Base-by-base conservation (phyloP, 2,329 filamentous ascomycete species). In the Cercospora citrullina region DNA sequence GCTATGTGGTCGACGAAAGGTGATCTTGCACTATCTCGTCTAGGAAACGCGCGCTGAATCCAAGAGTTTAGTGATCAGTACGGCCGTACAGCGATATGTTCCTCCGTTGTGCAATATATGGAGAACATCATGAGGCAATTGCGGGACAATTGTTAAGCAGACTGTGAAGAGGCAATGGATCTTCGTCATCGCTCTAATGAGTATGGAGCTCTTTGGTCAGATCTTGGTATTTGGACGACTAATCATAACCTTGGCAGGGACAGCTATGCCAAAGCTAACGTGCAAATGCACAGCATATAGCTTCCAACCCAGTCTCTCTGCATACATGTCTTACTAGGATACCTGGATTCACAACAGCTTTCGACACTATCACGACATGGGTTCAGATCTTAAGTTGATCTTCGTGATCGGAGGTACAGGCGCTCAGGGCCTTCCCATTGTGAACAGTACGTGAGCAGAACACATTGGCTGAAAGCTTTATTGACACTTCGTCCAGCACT, bases 401-500 rank as follows among this genome's bases (percentile, higher is more conserved):
- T 60, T 60, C 3, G 31, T 60, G 14, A 7, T 60, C 0, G 58
- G 58, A 53, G 48, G 48, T 1, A 53, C 48, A 3, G 48, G 48
- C 12, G 48, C 58, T 60, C 58, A 60, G 12, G 58, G 58, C 21
- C 31, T 60, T 26, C 58, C 58, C 14, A 26, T 60, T 4, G 58
- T 60, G 3, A 39, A 60, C 5, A 39, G 58, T 39, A 12, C 31
- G 58, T 60, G 21, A 9, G 6, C 2, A 28, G 5, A 53, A 12
- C 23, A 9, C 10, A 53, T n/a, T 53, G 48, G 6, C n/a, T 16
- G 48, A 30, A 53, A 60, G 12, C 31, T 5, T 2, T 60, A 18
- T 36, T 60, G 58, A 60, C 33, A 2, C 23, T 14, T 10, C 1
- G 16, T 18, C 12, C 12, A 60, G 58, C 58, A 21, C 30, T 60